Percentiles rank a stretch among this genome's conserved stretches.
phyloP scores from a whole-genome alignment of 306 rosid species.

The Betula pendula region DNA sequence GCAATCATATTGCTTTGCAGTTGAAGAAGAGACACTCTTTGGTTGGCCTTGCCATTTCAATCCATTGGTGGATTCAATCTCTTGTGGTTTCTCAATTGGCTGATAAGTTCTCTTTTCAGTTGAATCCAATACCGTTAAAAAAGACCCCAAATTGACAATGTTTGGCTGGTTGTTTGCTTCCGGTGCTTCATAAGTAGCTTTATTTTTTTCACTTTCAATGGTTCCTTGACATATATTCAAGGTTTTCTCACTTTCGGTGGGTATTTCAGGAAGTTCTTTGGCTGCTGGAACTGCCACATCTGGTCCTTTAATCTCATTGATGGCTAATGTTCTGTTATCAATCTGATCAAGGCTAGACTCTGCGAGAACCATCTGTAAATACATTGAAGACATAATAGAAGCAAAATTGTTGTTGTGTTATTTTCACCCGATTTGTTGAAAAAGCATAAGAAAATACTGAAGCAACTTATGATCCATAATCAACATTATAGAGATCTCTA shows the following conservation, averaged over 20 bases:
- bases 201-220: slow-evolving; percentile 9
- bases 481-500: not conserved
- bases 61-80: slow-evolving; percentile 2
- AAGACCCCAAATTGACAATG: no score
- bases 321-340: slow-evolving; percentile 19
- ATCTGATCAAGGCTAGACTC: slow-evolving; percentile 7
- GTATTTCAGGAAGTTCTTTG: slow-evolving; percentile 24
- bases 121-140: no score
- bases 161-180: slow-evolving; percentile 29
- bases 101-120: no score
- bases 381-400: not conserved
- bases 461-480: not conserved
- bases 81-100: no score
- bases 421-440: not conserved
- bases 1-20: no score
- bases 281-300: not conserved
- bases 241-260: not conserved
- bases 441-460: not conserved
- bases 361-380: slow-evolving; percentile 28
- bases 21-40: no score
- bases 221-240: slow-evolving; percentile 33
- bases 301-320: slow-evolving; percentile 1
- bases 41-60: no score
- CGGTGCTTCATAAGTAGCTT: slow-evolving; percentile 31
- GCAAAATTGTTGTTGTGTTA: no score